A percentile compares a stretch with the other conserved stretches of the same genome.
Conservation (phyloP, 2,329 filamentous ascomycete species). For the Arthrinium puccinioides region DNA sequence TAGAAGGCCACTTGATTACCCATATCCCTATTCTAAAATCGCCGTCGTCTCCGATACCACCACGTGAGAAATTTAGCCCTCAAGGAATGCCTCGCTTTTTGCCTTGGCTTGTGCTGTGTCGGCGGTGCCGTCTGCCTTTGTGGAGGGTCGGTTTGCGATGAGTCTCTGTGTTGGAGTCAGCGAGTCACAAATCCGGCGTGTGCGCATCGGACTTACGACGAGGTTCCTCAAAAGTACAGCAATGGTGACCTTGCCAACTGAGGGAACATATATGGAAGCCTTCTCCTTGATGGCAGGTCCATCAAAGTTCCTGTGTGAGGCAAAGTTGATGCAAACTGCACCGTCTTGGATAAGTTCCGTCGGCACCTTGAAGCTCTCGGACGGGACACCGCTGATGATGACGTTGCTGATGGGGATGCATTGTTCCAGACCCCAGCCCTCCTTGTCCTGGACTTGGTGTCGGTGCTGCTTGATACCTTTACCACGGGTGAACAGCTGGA, state of each 20-base stretch:
- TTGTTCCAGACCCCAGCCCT: slow-evolving; percentile 71
- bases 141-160: slow-evolving; percentile 40
- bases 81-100: slow-evolving; percentile 22
- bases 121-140: slow-evolving; percentile 25
- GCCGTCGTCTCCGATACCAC: too few relatives aligned
- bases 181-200: neutral
- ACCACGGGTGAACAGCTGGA: slow-evolving; percentile 87
- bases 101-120: slow-evolving; percentile 21
- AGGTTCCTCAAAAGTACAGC: slow-evolving; percentile 84
- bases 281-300: slow-evolving; percentile 83
- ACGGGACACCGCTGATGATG: slow-evolving; percentile 87
- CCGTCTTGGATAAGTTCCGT: slow-evolving; percentile 77
- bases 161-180: slow-evolving; percentile 30
- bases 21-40: too few relatives aligned
- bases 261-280: slow-evolving; percentile 93
- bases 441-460: slow-evolving; percentile 81
- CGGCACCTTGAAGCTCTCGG: slow-evolving; percentile 83
- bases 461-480: slow-evolving; percentile 77
- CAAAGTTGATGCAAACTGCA: slow-evolving; percentile 98
- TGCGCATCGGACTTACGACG: slow-evolving; percentile 55
- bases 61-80: too few relatives aligned
- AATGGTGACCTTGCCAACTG: slow-evolving; percentile 96
- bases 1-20: too few relatives aligned
- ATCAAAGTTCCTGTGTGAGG: slow-evolving; percentile 89
- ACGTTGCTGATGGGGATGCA: slow-evolving; percentile 86